Percentiles rank a stretch among this genome's conserved stretches.
These are phyloP conservation scores for Phlyctochytrium planicorne DNA, from an alignment of 192 early-diverging fungal genomes.

Conservation along the genomic window DNA sequence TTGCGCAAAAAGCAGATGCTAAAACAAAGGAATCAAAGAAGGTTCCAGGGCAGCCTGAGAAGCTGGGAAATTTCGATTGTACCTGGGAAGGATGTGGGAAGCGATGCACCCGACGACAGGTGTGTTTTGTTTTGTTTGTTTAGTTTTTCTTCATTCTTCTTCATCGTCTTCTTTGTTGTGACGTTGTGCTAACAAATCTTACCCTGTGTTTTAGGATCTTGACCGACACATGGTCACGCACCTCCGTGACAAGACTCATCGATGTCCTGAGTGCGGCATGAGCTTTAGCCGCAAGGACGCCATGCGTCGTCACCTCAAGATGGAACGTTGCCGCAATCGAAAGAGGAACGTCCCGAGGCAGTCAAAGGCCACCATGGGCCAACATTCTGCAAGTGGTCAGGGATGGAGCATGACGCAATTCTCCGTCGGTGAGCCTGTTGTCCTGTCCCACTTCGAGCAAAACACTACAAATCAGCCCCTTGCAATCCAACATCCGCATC, in stretches of 20 bases:
- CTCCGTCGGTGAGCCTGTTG: too few species aligned
- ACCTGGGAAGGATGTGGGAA: background rate
- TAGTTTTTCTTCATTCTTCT: background rate
- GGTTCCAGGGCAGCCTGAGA: background rate
- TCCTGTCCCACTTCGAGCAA: too few species aligned
- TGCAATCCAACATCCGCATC: too few species aligned
- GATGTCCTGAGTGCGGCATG: background rate
- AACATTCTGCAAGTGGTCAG: too few species aligned
- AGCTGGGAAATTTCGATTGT: background rate
- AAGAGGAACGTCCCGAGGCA: too few species aligned
- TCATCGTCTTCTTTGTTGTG: background rate
- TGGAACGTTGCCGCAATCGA: slow-evolving; percentile 1
- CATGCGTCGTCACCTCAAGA: background rate
- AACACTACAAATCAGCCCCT: too few species aligned
- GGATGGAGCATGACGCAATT: too few species aligned
- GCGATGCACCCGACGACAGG: background rate
- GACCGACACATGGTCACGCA: background rate
- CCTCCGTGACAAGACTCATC: background rate
- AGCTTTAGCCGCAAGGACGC: slow-evolving; percentile 2
- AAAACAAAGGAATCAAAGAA: background rate
- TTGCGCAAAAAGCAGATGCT: background rate
- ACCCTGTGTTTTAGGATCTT: background rate
- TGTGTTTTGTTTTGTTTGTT: background rate
- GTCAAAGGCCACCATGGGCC: too few species aligned
- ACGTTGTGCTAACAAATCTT: too few species aligned